Percentiles rank a stretch among this genome's conserved stretches.
These are phyloP conservation scores for Austroboletus festivus DNA, from an alignment of 768 basidiomycete species.

Conservation along the genomic window DNA sequence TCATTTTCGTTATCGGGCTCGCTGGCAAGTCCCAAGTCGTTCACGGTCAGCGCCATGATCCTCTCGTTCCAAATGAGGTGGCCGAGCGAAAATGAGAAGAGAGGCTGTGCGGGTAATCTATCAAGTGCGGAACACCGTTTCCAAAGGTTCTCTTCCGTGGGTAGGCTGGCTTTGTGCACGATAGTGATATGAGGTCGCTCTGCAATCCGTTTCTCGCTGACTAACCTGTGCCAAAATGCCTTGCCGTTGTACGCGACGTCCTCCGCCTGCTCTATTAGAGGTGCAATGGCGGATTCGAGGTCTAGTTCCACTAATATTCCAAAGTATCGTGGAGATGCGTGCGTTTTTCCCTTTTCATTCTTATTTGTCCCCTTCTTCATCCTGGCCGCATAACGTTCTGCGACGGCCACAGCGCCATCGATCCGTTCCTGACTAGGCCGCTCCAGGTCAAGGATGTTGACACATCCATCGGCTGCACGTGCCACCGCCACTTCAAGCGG, in stretches of 20 bases:
- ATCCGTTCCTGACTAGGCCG: constrained; percentile 56
- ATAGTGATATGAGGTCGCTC: constrained; percentile 81
- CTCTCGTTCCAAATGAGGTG: constrained; percentile 71
- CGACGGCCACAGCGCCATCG: constrained; percentile 39
- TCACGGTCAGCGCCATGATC: constrained; percentile 78
- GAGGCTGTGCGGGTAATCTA: constrained; percentile 37
- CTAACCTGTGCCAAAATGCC: constrained; percentile 50
- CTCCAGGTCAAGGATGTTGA: constrained; percentile 50
- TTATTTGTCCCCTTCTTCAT: constrained; percentile 4
- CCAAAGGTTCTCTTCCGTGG: constrained; percentile 43
- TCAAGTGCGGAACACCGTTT: constrained; percentile 22
- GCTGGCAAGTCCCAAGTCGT: constrained; percentile 44
- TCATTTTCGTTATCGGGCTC: constrained; percentile 29
- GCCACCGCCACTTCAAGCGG: constrained; percentile 51
- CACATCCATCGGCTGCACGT: constrained; percentile 58
- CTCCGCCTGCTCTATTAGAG: constrained; percentile 34
- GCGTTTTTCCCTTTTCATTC: constrained; percentile 23
- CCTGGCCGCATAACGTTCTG: constrained; percentile 40
- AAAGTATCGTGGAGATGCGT: constrained; percentile 61
- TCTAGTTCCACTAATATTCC: constrained; percentile 75
- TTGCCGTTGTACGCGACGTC: constrained; percentile 32
- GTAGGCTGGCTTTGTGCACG: constrained; percentile 61
- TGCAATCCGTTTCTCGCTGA: constrained; percentile 45
- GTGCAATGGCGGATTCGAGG: constrained; percentile 45
- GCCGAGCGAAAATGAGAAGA: constrained; percentile 60